Conservation (phyloP, 2,329 filamentous ascomycete genomes). For the Alternaria longipes region DNA sequence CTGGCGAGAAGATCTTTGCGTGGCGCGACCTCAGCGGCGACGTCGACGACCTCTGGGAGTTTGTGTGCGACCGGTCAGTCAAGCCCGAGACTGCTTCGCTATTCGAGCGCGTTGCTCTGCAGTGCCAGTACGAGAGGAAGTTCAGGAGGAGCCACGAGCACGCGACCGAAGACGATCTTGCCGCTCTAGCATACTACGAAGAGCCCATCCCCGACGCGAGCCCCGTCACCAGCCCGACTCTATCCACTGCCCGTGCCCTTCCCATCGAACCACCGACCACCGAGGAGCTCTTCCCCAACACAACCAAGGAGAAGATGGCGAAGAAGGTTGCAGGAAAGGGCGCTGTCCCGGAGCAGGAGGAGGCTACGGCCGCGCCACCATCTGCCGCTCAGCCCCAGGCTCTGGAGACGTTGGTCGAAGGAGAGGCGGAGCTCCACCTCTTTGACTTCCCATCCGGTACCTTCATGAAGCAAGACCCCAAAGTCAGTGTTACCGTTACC, state of each 20-base stretch:
- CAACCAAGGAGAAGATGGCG: constrained; percentile 53
- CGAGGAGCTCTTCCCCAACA: constrained; percentile 50
- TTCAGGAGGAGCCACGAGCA: constrained; percentile 81
- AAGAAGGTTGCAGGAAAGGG: constrained; percentile 51
- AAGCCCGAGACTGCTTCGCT: constrained; percentile 75
- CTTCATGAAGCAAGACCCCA: constrained; percentile 80
- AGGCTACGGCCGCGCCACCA: constrained; percentile 68
- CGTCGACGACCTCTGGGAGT: constrained; percentile 94
- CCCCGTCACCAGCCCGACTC: constrained; percentile 61
- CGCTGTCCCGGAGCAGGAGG: constrained; percentile 46
- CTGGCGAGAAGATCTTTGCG: constrained; percentile 84
- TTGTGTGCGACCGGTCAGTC: constrained; percentile 85
- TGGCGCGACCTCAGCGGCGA: constrained; percentile 97
- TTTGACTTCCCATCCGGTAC: constrained; percentile 90
- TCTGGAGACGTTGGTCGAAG: constrained; percentile 76
- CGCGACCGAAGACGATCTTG: constrained; percentile 81
- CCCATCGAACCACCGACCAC: constrained; percentile 41
- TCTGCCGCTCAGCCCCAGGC: constrained; percentile 71
- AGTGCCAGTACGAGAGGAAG: constrained; percentile 98
- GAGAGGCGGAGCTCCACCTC: constrained; percentile 86
- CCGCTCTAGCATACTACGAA: constrained; percentile 82
- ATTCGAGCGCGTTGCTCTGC: constrained; percentile 82
- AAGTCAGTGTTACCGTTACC: constrained; percentile 79
- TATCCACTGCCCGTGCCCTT: constrained; percentile 46
- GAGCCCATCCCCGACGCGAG: constrained; percentile 68